A percentile compares a stretch with the other conserved stretches of the same genome.
phyloP scores from a whole-genome alignment of 2,329 filamentous ascomycete species.

The Elsinoe batatas region DNA sequence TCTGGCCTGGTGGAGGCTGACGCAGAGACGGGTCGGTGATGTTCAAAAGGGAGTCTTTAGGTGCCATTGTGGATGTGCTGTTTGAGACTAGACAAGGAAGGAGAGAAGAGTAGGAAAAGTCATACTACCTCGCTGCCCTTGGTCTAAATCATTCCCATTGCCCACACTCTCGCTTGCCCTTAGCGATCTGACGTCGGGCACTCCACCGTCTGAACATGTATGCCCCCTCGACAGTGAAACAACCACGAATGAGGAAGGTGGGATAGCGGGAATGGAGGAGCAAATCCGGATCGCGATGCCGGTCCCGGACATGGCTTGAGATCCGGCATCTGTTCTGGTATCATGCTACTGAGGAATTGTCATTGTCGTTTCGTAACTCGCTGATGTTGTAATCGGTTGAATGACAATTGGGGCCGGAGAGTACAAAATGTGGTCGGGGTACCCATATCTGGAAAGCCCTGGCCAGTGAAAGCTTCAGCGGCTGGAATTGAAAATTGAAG shows the following conservation, averaged over 20 bases:
- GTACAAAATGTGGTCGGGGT: neutral
- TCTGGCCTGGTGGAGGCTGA: constrained; percentile 19
- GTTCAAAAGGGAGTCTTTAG: constrained; percentile 3
- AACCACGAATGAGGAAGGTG: constrained; percentile 11
- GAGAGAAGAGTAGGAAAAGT: neutral
- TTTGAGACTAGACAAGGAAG: neutral
- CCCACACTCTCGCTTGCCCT: neutral
- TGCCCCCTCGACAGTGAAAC: constrained; percentile 1
- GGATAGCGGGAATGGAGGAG: constrained; percentile 7
- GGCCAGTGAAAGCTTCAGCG: neutral
- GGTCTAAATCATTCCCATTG: neutral
- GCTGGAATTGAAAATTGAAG: neutral
- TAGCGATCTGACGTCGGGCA: neutral
- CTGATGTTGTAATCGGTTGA: neutral
- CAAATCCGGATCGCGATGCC: neutral
- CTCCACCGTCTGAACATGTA: neutral
- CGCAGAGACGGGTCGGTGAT: constrained; percentile 4
- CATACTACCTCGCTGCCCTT: neutral
- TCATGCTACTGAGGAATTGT: neutral
- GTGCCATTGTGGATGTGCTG: neutral
- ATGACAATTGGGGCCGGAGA: neutral
- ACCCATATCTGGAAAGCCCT: neutral
- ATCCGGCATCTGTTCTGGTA: neutral
- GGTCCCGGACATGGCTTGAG: neutral
- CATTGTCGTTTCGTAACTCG: neutral